Base-by-base conservation (phyloP, 2,329 filamentous ascomycete genomes). In the Phaeosphaeriaceae sp. region DNA sequence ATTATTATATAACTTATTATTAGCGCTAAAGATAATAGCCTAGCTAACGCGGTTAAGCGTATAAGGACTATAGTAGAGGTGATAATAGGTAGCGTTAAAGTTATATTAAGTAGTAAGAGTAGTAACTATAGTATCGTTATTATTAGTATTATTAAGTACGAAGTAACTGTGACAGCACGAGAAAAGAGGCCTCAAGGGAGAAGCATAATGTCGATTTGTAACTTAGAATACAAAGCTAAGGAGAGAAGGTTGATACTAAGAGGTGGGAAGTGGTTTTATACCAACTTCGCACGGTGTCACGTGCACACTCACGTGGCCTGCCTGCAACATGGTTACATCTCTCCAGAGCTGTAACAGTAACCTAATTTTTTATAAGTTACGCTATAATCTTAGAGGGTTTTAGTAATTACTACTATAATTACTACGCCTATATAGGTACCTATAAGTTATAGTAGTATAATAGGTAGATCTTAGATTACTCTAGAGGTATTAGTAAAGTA, bases 401-500 rank as follows among this genome's bases (percentile, higher is more conserved):
- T 17, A 13, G 18, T 12, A 15, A 50, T 16, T 36, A 20, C 32
- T 21, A 15, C 7, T 29, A 36, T 42, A 20, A 50, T 45, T 7
- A 13, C 26, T 23, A 39, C 26, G 15, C 44, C 23, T 12, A 15
- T 32, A 37, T 52, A 40, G 13, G 37, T 21, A n/a, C 43, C 37
- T 40, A 12, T 20, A 21, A 23, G 18, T 11, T 29, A 37, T 6
- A 21, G 46, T 8, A 49, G 46, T 21, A 17, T 32, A 18, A 49
- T 43, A 39, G 46, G 46, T 21, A 49, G 33, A 34, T 49, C 40
- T 4, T 13, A 8, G 12, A 49, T 44, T 20, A 30, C 29, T 26
- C 41, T 17, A 23, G 9, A 23, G 3, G 26, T 18, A 9, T 32
- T 23, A 44, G 40, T 34, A 40, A 43, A 49, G 40, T 49, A 34